Evolutionary conservation across 2,329 filamentous ascomycete species (phyloP).

Genomic region (Penicillium sp.): DNA sequence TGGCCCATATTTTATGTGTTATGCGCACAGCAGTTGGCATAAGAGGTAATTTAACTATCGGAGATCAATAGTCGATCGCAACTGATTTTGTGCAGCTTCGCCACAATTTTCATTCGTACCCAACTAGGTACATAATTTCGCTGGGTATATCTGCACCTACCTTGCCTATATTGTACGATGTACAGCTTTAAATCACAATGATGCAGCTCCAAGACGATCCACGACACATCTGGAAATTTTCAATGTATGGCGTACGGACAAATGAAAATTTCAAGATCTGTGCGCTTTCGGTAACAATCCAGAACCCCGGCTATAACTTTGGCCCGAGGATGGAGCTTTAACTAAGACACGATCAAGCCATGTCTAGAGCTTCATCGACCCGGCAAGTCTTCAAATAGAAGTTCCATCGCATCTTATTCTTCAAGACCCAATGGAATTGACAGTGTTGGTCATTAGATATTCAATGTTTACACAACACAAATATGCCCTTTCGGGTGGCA

Average conservation of each 20-base stretch:
- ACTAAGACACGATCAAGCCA: not conserved
- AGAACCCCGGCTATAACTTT: not conserved
- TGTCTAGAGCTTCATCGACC: conserved; percentile 7
- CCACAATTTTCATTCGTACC: not conserved
- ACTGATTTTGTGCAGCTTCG: not conserved
- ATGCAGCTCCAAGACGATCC: not conserved
- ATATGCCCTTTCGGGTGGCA: not conserved
- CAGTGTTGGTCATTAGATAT: not conserved
- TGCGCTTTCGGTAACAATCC: not conserved
- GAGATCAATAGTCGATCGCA: not conserved
- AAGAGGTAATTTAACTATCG: not conserved
- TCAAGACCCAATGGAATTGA: not conserved
- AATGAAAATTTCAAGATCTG: conserved; percentile 5
- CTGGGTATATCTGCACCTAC: not conserved
- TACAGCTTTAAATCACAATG: conserved; percentile 2
- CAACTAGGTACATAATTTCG: not conserved
- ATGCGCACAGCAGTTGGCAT: not conserved
- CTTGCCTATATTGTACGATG: conserved; percentile 1
- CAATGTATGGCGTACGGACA: not conserved
- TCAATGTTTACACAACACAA: not conserved
- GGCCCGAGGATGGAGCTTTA: not conserved
- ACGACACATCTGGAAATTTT: not conserved
- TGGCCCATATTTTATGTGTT: not conserved
- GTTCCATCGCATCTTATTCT: not conserved
- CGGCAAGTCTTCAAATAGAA: not conserved